Conservation (phyloP, 768 basidiomycete species). For the Jaapia argillacea region DNA sequence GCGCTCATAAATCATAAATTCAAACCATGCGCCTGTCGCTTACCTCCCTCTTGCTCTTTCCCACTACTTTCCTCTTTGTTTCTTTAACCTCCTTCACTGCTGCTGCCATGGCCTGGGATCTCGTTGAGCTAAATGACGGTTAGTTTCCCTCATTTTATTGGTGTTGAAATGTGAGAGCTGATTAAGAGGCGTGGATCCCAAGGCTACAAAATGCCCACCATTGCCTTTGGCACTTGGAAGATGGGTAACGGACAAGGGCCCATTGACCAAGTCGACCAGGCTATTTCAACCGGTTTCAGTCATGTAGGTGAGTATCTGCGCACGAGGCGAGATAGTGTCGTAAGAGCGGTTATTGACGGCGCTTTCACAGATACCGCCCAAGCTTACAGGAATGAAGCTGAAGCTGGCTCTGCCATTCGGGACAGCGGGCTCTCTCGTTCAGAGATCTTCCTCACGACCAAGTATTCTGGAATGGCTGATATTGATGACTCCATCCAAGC, state of each 20-base stretch:
- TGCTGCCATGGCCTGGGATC: constrained; percentile 47
- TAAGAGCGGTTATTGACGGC: background rate
- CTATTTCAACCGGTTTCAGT: constrained; percentile 47
- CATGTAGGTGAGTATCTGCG: constrained; percentile 42
- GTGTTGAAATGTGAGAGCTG: background rate
- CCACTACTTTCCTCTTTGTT: background rate
- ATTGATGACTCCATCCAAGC: constrained; percentile 45
- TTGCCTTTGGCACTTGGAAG: constrained; percentile 61
- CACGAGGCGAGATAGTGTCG: background rate
- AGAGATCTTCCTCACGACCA: constrained; percentile 58
- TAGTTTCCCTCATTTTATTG: constrained; percentile 6
- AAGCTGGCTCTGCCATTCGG: constrained; percentile 36
- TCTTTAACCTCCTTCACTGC: background rate
- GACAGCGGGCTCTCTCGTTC: constrained; percentile 47
- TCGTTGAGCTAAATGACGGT: constrained; percentile 54
- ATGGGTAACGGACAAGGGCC: constrained; percentile 45
- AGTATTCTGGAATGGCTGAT: constrained; percentile 43
- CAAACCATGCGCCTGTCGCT: background rate
- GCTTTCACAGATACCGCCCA: constrained; percentile 46
- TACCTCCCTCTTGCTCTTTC: background rate
- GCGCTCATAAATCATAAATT: background rate
- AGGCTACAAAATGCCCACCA: constrained; percentile 37
- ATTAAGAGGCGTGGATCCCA: background rate
- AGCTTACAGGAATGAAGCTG: constrained; percentile 47
- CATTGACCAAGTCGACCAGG: constrained; percentile 49